Base-by-base conservation (phyloP, 2,329 filamentous ascomycete species). In the Pochonia chlamydosporia region DNA sequence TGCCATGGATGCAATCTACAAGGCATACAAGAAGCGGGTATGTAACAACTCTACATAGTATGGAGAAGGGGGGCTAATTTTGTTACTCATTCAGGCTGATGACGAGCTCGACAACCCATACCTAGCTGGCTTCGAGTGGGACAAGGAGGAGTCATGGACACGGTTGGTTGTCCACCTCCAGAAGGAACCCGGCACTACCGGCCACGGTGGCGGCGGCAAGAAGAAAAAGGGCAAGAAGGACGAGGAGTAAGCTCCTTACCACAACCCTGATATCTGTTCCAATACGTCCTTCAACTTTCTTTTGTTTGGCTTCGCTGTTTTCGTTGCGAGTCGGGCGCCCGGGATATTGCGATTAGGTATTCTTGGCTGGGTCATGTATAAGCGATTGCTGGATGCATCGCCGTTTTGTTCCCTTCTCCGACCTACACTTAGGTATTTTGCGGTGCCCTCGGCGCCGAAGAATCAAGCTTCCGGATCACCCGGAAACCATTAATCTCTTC, bases 11-110 rank as follows among this genome's bases (percentile, higher is more conserved):
- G 92, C 89, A 61, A 96, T 97, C 71, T 78, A 96, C 78, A 96
- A 96, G 77, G 81, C 87, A 59, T 95, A 89, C 78, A 95, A 95
- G 81, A 96, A 96, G 82, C 86, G 91, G 81, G 92, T 91, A 70
- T 59, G 82, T 67, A 39, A 13, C 41, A 11, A 25, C 33, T n/a
- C 5, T 26, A 8, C 5, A n/a, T 4, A n/a, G 11, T 16, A 8
- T 16, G 13, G 28, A 14, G 10, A 25, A 13, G 31, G 10, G 16
- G 21, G 4, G 20, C 11, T 44, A 21, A 25, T 24, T 13, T 37
- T 54, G 36, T 52, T 44, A 45, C 44, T 16, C 14, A 10, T 33
- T 3, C 59, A 96, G 91, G 79, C 85, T 51, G 92, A 97, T 61
- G 92, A 97, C 65, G 92, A 96, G 68, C 77, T 97, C 52, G 87